Evolutionary conservation across 108 stramenopile species (phyloP).

Genomic region (Parietichytrium sp.): DNA sequence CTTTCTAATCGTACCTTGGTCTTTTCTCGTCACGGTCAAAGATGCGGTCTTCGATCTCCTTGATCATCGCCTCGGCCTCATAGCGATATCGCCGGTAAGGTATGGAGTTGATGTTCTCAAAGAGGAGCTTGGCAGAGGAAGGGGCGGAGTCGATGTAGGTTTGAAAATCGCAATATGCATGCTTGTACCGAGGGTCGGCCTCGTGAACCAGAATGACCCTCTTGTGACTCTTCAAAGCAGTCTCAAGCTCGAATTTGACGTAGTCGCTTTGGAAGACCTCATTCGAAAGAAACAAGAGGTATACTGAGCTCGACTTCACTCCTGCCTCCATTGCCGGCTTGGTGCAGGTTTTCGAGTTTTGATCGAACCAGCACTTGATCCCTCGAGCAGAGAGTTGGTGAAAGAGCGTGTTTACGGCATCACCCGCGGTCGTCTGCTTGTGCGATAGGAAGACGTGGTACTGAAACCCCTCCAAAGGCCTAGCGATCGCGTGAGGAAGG

Average conservation of each 20-base stretch:
- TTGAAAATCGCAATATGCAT: not conserved
- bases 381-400: not conserved
- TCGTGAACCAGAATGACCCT: constrained; percentile 12
- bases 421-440: not conserved
- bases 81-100: not conserved
- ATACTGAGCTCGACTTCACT: not conserved
- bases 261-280: not conserved
- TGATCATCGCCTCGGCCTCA: not conserved
- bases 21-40: too few species aligned
- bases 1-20: too few species aligned
- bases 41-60: constrained; percentile 9
- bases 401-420: not conserved
- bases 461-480: too few species aligned
- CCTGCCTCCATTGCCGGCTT: constrained; percentile 36
- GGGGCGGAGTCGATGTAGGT: not conserved
- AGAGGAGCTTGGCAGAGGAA: not conserved
- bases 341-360: not conserved
- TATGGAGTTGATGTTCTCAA: constrained; percentile 25
- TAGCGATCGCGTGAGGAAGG: too few species aligned
- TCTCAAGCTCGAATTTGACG: constrained; percentile 31
- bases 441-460: not conserved
- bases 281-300: not conserved
- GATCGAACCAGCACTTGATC: constrained; percentile 1
- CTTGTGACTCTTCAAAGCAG: not conserved
- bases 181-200: not conserved